These are phyloP conservation scores for Kwoniella newhampshirensis DNA, from an alignment of 768 basidiomycete genomes.

Conservation along the genomic window DNA sequence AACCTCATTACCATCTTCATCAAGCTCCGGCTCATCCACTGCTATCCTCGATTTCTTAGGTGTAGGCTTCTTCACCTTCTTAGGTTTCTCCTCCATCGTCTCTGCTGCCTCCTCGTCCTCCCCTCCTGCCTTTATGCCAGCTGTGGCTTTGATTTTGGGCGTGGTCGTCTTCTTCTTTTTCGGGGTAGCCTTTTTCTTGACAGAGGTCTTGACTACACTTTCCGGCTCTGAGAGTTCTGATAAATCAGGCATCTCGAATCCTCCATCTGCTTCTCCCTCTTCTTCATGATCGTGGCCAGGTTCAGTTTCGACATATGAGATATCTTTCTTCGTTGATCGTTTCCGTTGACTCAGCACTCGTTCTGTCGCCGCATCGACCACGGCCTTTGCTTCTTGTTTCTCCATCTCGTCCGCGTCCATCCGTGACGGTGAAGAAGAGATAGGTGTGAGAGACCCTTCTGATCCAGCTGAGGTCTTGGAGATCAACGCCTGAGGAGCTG, in stretches of 20 bases:
- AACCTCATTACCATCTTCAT: slow-evolving; percentile 45
- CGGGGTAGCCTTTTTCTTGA: background rate
- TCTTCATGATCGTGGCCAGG: slow-evolving; percentile 19
- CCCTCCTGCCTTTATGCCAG: slow-evolving; percentile 6
- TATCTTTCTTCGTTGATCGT: slow-evolving; percentile 16
- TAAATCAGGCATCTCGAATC: slow-evolving; percentile 9
- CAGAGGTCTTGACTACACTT: background rate
- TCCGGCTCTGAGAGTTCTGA: slow-evolving; percentile 16
- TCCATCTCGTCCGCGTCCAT: too few species aligned
- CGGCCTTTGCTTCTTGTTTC: slow-evolving; percentile 3
- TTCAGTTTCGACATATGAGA: slow-evolving; percentile 13
- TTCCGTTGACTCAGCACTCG: slow-evolving; percentile 13
- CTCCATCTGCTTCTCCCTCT: slow-evolving; percentile 3
- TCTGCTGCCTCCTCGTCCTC: slow-evolving; percentile 10
- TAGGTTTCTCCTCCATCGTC: slow-evolving; percentile 20
- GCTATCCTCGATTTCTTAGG: slow-evolving; percentile 44
- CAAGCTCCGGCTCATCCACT: slow-evolving; percentile 45
- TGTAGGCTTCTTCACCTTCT: slow-evolving; percentile 36
- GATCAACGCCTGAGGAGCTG: background rate
- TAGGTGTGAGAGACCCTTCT: slow-evolving; percentile 29
- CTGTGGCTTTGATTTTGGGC: slow-evolving; percentile 12
- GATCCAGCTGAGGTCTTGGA: slow-evolving; percentile 8
- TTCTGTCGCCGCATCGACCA: slow-evolving; percentile 11
- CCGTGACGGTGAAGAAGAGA: slow-evolving; percentile 12
- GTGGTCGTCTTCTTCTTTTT: slow-evolving; percentile 15